Percentiles rank a stretch among this genome's conserved stretches.
Evolutionary conservation across 768 basidiomycete species (phyloP).

Genomic region (Tubosaeta sp.): DNA sequence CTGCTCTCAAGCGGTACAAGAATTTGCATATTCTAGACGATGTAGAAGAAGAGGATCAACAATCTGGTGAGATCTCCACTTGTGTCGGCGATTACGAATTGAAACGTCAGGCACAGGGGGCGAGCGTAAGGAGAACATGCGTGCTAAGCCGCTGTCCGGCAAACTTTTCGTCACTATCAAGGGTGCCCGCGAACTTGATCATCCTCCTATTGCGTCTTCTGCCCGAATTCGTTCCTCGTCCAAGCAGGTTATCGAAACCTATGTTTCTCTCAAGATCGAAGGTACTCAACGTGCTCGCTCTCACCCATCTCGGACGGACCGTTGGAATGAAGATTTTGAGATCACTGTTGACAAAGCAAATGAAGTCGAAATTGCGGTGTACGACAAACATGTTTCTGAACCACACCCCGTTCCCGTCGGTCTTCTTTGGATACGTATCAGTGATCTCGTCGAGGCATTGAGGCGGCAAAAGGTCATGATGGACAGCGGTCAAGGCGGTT

Average conservation of each 20-base stretch:
- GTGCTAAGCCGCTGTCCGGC: slow-evolving; percentile 91
- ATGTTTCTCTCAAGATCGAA: slow-evolving; percentile 93
- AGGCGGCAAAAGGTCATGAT: slow-evolving; percentile 87
- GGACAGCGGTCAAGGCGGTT: slow-evolving; percentile 84
- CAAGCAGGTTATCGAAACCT: slow-evolving; percentile 76
- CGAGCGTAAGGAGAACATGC: slow-evolving; percentile 88
- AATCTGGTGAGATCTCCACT: slow-evolving; percentile 38
- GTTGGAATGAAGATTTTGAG: slow-evolving; percentile 98
- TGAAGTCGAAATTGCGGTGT: slow-evolving; percentile 94
- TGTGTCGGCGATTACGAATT: slow-evolving; percentile 24
- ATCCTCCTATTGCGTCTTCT: slow-evolving; percentile 68
- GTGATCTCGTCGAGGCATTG: slow-evolving; percentile 89
- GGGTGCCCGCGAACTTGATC: slow-evolving; percentile 91
- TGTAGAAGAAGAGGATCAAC: slow-evolving; percentile 81
- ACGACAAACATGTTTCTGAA: slow-evolving; percentile 86
- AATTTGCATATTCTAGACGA: slow-evolving; percentile 92
- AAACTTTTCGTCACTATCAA: slow-evolving; percentile 86
- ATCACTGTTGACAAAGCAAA: slow-evolving; percentile 97
- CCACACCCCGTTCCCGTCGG: slow-evolving; percentile 85
- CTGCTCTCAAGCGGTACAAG: slow-evolving; percentile 94
- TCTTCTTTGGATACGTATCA: slow-evolving; percentile 90
- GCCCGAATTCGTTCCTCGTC: slow-evolving; percentile 71
- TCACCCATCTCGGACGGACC: slow-evolving; percentile 89
- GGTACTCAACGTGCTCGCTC: slow-evolving; percentile 90
- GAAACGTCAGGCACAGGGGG: slow-evolving; percentile 55